Evolutionary conservation across 2,329 filamentous ascomycete genomes (phyloP).

Genomic region (Botryotinia calthae): DNA sequence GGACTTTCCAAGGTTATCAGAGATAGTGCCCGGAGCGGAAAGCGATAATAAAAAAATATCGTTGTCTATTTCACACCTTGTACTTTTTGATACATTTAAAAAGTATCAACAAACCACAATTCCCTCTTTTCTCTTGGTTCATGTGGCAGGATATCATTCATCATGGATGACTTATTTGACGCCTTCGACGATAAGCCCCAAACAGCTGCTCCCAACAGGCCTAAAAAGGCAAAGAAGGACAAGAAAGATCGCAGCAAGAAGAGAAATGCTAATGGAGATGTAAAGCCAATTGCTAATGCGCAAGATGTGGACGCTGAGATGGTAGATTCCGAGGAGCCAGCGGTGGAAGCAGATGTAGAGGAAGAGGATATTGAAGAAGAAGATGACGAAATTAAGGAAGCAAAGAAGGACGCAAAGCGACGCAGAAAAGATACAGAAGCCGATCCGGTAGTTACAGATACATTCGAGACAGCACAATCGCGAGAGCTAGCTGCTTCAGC

Average conservation of each 20-base stretch:
- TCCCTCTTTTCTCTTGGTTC: background rate
- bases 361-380: constrained; percentile 40
- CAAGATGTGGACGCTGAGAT: constrained; percentile 68
- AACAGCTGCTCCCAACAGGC: constrained; percentile 42
- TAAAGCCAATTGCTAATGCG: constrained; percentile 55
- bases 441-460: constrained; percentile 82
- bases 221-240: constrained; percentile 41
- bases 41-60: constrained; percentile 19
- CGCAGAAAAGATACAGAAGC: constrained; percentile 62
- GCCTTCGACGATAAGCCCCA: constrained; percentile 70
- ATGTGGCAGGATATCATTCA: constrained; percentile 18
- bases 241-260: constrained; percentile 73
- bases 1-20: constrained; percentile 5
- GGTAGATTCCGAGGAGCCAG: constrained; percentile 40
- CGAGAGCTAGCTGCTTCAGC: constrained; percentile 72
- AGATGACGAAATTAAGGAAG: constrained; percentile 43
- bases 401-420: constrained; percentile 58
- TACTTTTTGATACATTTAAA: constrained; percentile 12
- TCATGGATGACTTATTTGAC: constrained; percentile 78
- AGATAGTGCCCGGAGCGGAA: background rate
- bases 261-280: constrained; percentile 76
- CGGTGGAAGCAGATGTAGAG: constrained; percentile 16
- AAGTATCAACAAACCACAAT: constrained; percentile 4
- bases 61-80: constrained; percentile 7
- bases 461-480: constrained; percentile 92